Percentiles rank a stretch among this genome's conserved stretches.
Evolutionary conservation across 768 basidiomycete genomes (phyloP).

Genomic region (Coprinopsis sp.): DNA sequence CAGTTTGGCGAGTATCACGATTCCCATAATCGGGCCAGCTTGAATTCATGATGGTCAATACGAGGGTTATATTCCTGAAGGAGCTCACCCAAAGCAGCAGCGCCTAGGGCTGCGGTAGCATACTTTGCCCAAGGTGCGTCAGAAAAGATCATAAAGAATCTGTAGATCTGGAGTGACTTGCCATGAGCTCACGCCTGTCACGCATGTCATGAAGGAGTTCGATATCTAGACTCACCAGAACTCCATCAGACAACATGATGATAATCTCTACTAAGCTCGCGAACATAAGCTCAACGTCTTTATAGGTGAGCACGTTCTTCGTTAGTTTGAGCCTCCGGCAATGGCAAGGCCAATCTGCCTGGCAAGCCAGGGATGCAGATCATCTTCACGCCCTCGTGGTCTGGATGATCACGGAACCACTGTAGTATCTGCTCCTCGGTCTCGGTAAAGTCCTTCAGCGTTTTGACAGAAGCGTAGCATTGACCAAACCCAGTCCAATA

Average conservation of each 20-base stretch:
- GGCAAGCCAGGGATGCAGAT: slow-evolving; percentile 2
- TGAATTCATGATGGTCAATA: neutral
- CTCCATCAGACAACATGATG: neutral
- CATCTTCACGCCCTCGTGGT: slow-evolving; percentile 4
- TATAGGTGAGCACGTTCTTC: neutral
- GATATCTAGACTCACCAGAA: slow-evolving; percentile 1
- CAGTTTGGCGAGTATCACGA: neutral
- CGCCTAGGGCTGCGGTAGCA: neutral
- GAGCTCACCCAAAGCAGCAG: neutral
- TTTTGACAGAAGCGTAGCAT: neutral
- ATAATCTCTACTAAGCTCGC: slow-evolving; percentile 2
- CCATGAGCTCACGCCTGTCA: neutral
- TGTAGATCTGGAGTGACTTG: neutral
- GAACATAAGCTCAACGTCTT: neutral
- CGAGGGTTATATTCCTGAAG: neutral
- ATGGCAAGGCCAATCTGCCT: neutral
- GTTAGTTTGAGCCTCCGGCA: neutral
- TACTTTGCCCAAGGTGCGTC: neutral
- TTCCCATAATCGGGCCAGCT: slow-evolving; percentile 6
- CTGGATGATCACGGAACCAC: slow-evolving; percentile 1
- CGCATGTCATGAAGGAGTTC: neutral
- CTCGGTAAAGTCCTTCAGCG: neutral
- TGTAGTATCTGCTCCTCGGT: neutral
- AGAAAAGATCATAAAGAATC: slow-evolving; percentile 1
- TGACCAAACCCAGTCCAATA: neutral